These are phyloP conservation scores for Castanea sativa DNA, from an alignment of 306 rosid genomes.

Conservation along the genomic window DNA sequence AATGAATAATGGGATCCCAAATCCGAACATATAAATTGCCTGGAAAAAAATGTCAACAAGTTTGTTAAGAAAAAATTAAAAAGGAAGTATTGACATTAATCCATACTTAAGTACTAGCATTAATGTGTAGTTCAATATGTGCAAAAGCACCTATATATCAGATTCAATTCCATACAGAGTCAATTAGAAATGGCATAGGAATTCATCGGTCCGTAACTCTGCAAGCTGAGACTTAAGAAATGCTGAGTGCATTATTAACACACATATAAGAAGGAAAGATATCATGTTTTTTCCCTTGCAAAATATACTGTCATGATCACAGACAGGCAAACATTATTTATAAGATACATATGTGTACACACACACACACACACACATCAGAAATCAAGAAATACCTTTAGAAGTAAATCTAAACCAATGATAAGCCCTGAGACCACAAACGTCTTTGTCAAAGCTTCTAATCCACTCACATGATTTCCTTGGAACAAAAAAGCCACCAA, in stretches of 20 bases:
- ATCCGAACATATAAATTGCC: constrained; percentile 78
- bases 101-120: background rate
- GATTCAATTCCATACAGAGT: background rate
- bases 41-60: constrained; percentile 22
- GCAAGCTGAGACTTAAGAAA: background rate
- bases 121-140: background rate
- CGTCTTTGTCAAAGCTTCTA: constrained; percentile 75
- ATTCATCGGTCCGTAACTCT: background rate
- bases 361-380: too few species aligned
- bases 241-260: background rate
- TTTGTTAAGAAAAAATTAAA: background rate
- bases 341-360: background rate
- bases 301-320: background rate
- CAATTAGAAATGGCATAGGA: background rate
- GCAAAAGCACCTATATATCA: background rate
- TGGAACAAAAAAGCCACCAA: constrained; percentile 92
- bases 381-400: constrained; percentile 57
- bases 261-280: background rate
- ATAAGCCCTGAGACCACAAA: constrained; percentile 77
- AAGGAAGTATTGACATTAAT: background rate
- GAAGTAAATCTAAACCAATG: constrained; percentile 74
- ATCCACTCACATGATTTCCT: constrained; percentile 73
- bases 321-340: background rate
- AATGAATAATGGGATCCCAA: constrained; percentile 77
- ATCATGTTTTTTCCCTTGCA: background rate